phyloP scores from a whole-genome alignment of 257 asterid genomes.

The Ophiorrhiza pumila region DNA sequence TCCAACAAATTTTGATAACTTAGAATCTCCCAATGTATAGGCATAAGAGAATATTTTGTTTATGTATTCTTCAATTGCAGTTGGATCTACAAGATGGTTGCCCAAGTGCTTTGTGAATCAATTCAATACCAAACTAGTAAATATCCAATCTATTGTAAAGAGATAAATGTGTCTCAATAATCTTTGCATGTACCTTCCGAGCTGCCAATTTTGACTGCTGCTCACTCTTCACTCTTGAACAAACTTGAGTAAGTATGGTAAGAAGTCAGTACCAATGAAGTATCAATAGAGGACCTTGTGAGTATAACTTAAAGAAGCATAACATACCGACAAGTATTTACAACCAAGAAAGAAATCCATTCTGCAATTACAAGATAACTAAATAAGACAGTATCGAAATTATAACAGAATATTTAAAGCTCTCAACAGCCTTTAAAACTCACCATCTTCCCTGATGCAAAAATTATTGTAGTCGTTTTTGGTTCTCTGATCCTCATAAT shows the following conservation, averaged over 20 bases:
- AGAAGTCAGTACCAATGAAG: neutral
- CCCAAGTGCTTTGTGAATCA: no score
- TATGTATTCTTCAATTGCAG: no score
- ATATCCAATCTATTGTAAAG: neutral
- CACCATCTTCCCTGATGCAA: slow-evolving; percentile 50
- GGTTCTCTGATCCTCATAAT: slow-evolving; percentile 51
- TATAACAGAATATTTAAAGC: neutral
- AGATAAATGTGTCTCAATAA: neutral
- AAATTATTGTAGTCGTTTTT: slow-evolving; percentile 41
- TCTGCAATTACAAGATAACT: neutral
- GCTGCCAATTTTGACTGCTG: slow-evolving; percentile 27
- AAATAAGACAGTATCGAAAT: no score
- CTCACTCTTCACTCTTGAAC: slow-evolving; percentile 29
- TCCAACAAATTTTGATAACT: no score
- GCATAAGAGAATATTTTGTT: no score
- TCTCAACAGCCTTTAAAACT: slow-evolving; percentile 3
- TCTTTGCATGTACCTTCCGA: slow-evolving; percentile 14
- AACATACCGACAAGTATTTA: no score
- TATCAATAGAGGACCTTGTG: neutral
- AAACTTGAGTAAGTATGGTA: neutral
- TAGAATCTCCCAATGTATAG: no score
- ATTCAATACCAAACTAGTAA: neutral
- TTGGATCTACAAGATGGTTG: no score
- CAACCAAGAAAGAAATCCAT: neutral
- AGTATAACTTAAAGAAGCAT: neutral